phyloP scores from a whole-genome alignment of 2,329 filamentous ascomycete genomes.

The Nemania diffusa region DNA sequence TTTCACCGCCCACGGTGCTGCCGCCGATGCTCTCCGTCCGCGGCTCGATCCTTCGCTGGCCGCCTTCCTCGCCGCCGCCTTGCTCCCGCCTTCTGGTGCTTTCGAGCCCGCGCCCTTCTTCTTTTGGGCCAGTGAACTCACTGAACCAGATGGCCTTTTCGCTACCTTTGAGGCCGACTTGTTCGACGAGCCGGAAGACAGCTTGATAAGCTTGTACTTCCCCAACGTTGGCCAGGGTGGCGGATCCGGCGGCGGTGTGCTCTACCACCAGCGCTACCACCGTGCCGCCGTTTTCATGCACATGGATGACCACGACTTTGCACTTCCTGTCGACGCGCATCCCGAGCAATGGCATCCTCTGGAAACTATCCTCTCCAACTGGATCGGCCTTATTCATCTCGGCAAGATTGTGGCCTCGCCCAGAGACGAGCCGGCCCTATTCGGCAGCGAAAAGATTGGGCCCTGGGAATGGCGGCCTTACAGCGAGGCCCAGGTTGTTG shows the following conservation, averaged over 20 bases:
- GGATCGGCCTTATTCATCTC: conserved; percentile 43
- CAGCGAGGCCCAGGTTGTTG: conserved; percentile 43
- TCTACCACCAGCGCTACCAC: conserved; percentile 47
- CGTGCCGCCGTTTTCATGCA: conserved; percentile 41
- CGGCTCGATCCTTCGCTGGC: conserved; percentile 44
- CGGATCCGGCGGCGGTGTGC: conserved; percentile 41
- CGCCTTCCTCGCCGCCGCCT: conserved; percentile 42
- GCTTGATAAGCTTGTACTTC: conserved; percentile 43
- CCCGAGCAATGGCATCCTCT: conserved; percentile 43
- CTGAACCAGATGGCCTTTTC: conserved; percentile 38
- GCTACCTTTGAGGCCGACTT: conserved; percentile 40
- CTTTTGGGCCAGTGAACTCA: conserved; percentile 41
- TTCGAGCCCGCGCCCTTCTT: conserved; percentile 35
- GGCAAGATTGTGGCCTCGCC: conserved; percentile 43
- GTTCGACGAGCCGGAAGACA: conserved; percentile 40
- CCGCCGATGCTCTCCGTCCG: conserved; percentile 40
- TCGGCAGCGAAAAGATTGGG: conserved; percentile 39
- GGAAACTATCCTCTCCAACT: conserved; percentile 46
- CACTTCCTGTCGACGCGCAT: conserved; percentile 38
- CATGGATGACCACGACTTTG: conserved; percentile 40
- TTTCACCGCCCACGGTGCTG: conserved; percentile 39
- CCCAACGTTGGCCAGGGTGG: conserved; percentile 38
- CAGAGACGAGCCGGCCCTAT: conserved; percentile 33
- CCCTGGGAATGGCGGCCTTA: conserved; percentile 50
- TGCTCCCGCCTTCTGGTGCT: conserved; percentile 31